Evolutionary conservation across 768 basidiomycete genomes (phyloP), one percentile per base, ranked within the genome.

Genomic region (Boletus rubropictus): DNA sequence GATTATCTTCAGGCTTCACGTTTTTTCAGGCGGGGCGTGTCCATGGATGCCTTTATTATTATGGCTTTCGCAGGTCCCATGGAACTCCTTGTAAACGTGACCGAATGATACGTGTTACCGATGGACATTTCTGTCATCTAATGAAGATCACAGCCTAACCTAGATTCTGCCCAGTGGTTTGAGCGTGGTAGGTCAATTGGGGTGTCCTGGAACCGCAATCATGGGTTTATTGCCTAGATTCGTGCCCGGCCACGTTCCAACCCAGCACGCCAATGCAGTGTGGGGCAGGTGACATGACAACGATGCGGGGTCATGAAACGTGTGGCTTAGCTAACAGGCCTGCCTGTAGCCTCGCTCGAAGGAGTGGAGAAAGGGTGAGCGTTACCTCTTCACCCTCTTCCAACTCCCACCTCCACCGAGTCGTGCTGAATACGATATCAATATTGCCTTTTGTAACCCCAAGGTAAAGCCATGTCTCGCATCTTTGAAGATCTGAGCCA

Each of bases 301-400:
- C 27, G 38, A 46, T 40, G 39, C 51, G 10, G n/a, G 18, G n/a
- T 0, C 32, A 27, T 17, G 37, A 38, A 55, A 50, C 53, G 43
- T 54, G 42, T 36, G 11, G 54, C 54, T 55, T 56, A 55, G 49
- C 34, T 56, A 56, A 55, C 53, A 42, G 49, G 28, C 28, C 10
- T 28, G 52, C 52, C 20, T 35, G 40, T 14, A 42, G 28, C 43
- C 54, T 46, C 28, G 43, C 50, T 44, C 25, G 20, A n/a, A n/a
- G n/a, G 4, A 14, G 29, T 9, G 3, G 9, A 28, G 3, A 18
- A 46, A 37, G 35, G 9, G 34, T 5, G 41, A 29, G 17, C 27
- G n/a, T 15, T 7, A 20, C 29, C 28, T 28, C 15, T 29, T 17
- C 32, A n/a, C n/a, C 32, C 15, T 33, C 32, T 25, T 6, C 24